Evolutionary conservation across 2,329 filamentous ascomycete genomes (phyloP).

Genomic region (Malbranchea zuffiana): DNA sequence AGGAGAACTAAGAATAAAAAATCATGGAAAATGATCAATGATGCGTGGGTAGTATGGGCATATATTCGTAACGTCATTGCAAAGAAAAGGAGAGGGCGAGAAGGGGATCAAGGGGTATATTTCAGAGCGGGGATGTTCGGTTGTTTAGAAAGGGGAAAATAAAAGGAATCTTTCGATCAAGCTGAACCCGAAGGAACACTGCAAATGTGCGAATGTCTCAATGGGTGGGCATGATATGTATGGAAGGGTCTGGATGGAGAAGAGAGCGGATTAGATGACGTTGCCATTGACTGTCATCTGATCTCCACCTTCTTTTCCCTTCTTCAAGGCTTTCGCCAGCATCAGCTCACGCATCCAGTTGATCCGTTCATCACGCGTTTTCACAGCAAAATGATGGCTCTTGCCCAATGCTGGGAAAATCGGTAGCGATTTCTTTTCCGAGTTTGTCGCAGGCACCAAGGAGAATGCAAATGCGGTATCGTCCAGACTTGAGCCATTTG

Average conservation of each 20-base stretch:
- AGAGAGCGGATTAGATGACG: slow-evolving; percentile 19
- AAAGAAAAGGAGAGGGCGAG: slow-evolving; percentile 3
- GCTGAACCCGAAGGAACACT: no score
- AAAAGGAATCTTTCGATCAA: no score
- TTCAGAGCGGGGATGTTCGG: no score
- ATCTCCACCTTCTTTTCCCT: slow-evolving; percentile 24
- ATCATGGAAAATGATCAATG: no score
- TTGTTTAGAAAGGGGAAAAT: no score
- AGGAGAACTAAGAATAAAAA: no score
- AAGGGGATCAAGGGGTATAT: background rate
- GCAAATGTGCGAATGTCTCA: no score
- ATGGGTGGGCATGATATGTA: no score
- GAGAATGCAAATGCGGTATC: slow-evolving; percentile 34
- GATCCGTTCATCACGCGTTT: slow-evolving; percentile 75
- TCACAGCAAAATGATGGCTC: slow-evolving; percentile 89
- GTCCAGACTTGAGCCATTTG: slow-evolving; percentile 10
- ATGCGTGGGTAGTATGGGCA: no score
- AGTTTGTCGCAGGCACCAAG: slow-evolving; percentile 34
- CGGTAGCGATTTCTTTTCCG: slow-evolving; percentile 24
- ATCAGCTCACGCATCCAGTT: slow-evolving; percentile 59
- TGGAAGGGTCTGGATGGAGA: no score
- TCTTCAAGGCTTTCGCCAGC: slow-evolving; percentile 33
- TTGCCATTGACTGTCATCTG: slow-evolving; percentile 24
- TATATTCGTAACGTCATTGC: no score
- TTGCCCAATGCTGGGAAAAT: slow-evolving; percentile 47